Evolutionary conservation across 2,329 filamentous ascomycete species (phyloP).

Genomic region (Trichoderma atroviride): DNA sequence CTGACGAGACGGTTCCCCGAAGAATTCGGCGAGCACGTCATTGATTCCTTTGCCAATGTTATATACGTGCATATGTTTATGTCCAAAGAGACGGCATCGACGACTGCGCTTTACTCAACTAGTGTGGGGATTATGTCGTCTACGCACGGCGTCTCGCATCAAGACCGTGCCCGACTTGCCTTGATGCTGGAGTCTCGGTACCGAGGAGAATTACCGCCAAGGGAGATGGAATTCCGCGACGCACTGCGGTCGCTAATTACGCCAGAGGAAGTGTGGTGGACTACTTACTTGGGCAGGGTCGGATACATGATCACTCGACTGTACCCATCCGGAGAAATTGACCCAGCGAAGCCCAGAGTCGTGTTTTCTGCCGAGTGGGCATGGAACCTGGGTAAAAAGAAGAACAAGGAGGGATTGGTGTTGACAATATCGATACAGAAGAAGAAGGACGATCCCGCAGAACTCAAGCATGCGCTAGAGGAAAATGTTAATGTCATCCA

Average conservation of each 20-base stretch:
- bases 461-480: slow-evolving; percentile 45
- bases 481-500: slow-evolving; percentile 48
- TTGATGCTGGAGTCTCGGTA: slow-evolving; percentile 67
- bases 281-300: slow-evolving; percentile 63
- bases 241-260: slow-evolving; percentile 58
- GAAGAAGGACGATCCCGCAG: slow-evolving; percentile 41
- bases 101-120: slow-evolving; percentile 63
- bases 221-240: slow-evolving; percentile 57
- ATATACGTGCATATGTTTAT: slow-evolving; percentile 57
- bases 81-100: slow-evolving; percentile 57
- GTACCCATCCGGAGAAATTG: slow-evolving; percentile 61
- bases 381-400: slow-evolving; percentile 44
- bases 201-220: slow-evolving; percentile 62
- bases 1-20: slow-evolving; percentile 39
- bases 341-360: slow-evolving; percentile 44
- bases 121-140: slow-evolving; percentile 64
- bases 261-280: slow-evolving; percentile 64
- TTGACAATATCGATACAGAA: slow-evolving; percentile 48
- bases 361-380: slow-evolving; percentile 47
- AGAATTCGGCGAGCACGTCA: slow-evolving; percentile 49
- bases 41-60: slow-evolving; percentile 61
- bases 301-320: slow-evolving; percentile 59
- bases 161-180: slow-evolving; percentile 62
- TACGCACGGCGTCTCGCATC: slow-evolving; percentile 64
- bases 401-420: slow-evolving; percentile 45